Percentiles rank a stretch among this genome's conserved stretches.
These are phyloP conservation scores for Cytospora schulzeri DNA, from an alignment of 2,329 filamentous ascomycete genomes.

Conservation along the genomic window DNA sequence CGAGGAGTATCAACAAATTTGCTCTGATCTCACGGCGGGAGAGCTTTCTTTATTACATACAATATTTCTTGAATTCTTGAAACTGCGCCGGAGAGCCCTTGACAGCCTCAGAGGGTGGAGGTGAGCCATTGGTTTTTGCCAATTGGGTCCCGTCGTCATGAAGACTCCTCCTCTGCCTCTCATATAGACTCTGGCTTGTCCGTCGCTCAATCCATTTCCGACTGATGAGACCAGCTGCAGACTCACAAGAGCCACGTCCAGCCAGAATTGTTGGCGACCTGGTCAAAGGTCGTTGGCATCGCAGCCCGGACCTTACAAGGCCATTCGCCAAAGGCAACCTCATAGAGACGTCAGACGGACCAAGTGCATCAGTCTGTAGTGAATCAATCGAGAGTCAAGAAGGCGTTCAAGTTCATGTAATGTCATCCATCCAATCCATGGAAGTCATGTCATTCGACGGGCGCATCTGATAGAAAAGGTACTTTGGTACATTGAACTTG, in stretches of 20 bases:
- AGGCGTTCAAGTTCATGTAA: too few relatives aligned
- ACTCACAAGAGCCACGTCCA: constrained; percentile 2
- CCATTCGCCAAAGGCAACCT: constrained; percentile 18
- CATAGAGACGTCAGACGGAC: constrained; percentile 6
- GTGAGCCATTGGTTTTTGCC: neutral
- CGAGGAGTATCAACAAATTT: constrained; percentile 12
- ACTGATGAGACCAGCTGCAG: constrained; percentile 10
- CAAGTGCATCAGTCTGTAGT: constrained; percentile 3
- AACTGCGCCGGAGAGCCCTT: constrained; percentile 32
- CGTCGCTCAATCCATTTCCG: neutral
- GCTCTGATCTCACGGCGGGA: neutral
- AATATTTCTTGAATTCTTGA: constrained; percentile 47
- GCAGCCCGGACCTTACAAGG: constrained; percentile 10
- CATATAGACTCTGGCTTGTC: neutral
- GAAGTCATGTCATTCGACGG: constrained; percentile 15
- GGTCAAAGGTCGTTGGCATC: neutral
- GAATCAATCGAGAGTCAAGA: neutral
- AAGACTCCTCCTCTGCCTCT: constrained; percentile 5
- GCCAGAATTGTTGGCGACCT: neutral
- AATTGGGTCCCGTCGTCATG: neutral
- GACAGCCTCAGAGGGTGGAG: neutral
- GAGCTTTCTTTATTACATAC: constrained; percentile 38
- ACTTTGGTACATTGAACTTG: constrained; percentile 20
- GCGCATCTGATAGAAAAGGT: constrained; percentile 4
- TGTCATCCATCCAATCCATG: too few relatives aligned